Base-by-base conservation (phyloP, 768 basidiomycete genomes). In the Lactarius psammicola region DNA sequence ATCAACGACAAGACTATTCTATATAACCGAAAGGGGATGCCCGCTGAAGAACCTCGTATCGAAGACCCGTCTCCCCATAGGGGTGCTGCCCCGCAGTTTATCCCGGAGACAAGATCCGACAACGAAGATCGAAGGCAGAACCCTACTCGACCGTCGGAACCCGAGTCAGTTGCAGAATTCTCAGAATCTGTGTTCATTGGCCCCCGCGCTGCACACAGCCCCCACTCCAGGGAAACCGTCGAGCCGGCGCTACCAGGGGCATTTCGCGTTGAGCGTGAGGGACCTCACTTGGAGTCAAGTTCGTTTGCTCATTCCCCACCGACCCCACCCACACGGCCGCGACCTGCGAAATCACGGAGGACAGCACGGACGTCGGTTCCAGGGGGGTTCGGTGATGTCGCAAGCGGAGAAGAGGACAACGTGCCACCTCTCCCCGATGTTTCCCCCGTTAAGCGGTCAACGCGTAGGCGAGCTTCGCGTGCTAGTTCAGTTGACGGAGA, bases 381-480 rank as follows among this genome's bases (percentile, higher is more conserved):
- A 17, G 58, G 68, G 13, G 60, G 67, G 6, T 60, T 64, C 53
- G 51, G 40, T 46, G 65, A 68, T n/a, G 66, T n/a, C 33, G 61
- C 62, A 23, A 67, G 61, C 8, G 68, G 67, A 18, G 59, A 69
- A 33, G 69, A 65, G 33, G 69, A 70, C n/a, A 64, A 62, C 31
- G 64, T 70, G 1, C 63, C 69, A 8, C 69, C 69, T 1, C 69
- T 70, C 15, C 63, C 63, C 1, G 59, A 56, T 1, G 67, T 65
- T 36, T 61, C 62, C 6, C 28, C 63, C 15, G 67, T 60, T n/a
- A 70, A 70, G 55, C 67, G 69, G n/a, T 15, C 60, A 20, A 42
- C 61, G 28, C 67, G 69, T 11, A 54, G 49, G 20, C 57, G 68
- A 17, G 57, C 18, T 31, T 59, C 64, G 42, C 56, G 67, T 13